Evolutionary conservation across 1,139 yeast species (phyloP), one percentile per base, ranked within the genome.

Genomic region (Pichia sp.): DNA sequence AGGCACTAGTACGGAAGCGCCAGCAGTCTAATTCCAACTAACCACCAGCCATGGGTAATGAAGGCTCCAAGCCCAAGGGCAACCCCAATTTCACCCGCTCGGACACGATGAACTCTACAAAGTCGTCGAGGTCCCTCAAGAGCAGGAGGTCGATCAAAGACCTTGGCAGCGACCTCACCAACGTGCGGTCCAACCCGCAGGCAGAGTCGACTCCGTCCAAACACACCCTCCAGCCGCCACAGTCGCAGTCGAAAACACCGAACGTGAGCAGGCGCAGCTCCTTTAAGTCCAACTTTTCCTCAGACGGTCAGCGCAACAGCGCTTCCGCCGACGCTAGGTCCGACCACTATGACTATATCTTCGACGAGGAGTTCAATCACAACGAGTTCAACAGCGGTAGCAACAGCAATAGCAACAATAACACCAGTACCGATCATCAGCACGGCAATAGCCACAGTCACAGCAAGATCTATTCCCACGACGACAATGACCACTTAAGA

Each of bases 11-110:
- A n/a, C n/a, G n/a, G n/a, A n/a, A n/a, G n/a, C n/a, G n/a, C n/a
- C n/a, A n/a, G n/a, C n/a, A n/a, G n/a, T n/a, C n/a, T n/a, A n/a
- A n/a, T n/a, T n/a, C n/a, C n/a, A n/a, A n/a, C n/a, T n/a, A n/a
- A n/a, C n/a, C n/a, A n/a, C n/a, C n/a, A 41, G 21, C 8, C 22
- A 66, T 66, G 69, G 69, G 69, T 48, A 66, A 66, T 52, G 68
- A 66, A 56, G 58, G 66, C 5, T 66, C 69, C 5, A 66, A 66
- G 50, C 63, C 59, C 23, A 62, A 59, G 47, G 54, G 57, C 3
- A 53, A 46, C 41, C 58, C 66, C 22, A 58, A 58, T 31, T 62
- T 65, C 42, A 48, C 61, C 12, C 56, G 69, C 39, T 56, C 67
- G 2, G 68, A 65, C 51, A 65, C 69, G 1, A 55, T 60, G 13